These are phyloP conservation scores for Leonotis leonurus DNA, from an alignment of 257 asterid species.

Conservation along the genomic window DNA sequence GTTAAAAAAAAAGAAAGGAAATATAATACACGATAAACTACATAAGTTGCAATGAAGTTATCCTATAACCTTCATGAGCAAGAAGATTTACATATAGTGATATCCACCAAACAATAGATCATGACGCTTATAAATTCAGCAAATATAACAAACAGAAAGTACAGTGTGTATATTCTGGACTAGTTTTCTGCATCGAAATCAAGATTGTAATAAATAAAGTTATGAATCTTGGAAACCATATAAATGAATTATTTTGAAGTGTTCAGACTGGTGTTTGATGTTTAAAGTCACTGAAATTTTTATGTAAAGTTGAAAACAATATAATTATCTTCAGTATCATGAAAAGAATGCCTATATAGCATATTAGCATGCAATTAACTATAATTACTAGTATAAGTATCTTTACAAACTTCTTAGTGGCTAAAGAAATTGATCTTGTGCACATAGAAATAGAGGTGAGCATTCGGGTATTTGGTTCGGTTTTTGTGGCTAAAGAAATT, in stretches of 20 bases:
- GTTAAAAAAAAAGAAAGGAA: too few relatives aligned
- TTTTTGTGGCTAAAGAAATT: too few relatives aligned
- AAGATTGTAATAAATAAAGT: background rate
- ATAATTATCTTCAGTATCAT: background rate
- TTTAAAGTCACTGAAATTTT: background rate
- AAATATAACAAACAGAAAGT: background rate
- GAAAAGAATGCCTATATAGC: background rate
- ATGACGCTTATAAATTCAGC: background rate
- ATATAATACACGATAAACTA: background rate
- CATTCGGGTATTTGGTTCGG: too few relatives aligned
- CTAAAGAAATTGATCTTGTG: background rate
- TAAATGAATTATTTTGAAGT: background rate
- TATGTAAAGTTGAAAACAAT: background rate
- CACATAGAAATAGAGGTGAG: background rate
- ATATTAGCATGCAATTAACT: background rate
- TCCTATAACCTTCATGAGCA: background rate
- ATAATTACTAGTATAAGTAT: background rate
- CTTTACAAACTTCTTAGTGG: background rate
- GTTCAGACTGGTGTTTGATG: background rate
- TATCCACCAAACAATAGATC: background rate
- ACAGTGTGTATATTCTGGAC: background rate
- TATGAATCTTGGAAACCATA: background rate
- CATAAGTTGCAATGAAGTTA: background rate
- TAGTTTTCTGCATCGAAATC: background rate
- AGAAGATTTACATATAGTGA: background rate